Percentiles rank a stretch among this genome's conserved stretches.
Evolutionary conservation across 2,329 filamentous ascomycete genomes (phyloP).

Genomic region (Colletotrichum tabaci): DNA sequence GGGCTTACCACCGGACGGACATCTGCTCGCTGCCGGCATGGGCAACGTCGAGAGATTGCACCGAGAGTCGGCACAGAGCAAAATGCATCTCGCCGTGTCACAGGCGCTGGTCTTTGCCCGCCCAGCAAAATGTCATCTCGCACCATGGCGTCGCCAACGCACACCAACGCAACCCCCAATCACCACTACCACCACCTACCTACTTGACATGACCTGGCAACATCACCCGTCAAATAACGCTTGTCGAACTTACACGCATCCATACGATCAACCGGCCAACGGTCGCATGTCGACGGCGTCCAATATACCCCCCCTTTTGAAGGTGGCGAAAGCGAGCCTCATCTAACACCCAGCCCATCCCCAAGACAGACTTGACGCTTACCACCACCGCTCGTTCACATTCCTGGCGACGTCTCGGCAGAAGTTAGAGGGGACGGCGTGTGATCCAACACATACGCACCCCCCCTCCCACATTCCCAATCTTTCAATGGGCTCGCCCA

Average conservation of each 20-base stretch:
- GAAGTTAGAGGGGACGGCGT: neutral
- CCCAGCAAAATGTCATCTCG: constrained; percentile 12
- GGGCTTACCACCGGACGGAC: neutral
- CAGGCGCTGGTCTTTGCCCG: neutral
- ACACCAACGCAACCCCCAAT: constrained; percentile 10
- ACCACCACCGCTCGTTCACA: neutral
- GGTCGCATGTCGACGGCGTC: neutral
- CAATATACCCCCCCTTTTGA: neutral
- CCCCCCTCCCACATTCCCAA: constrained; percentile 15
- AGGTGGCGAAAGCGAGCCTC: neutral
- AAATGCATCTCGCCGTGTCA: constrained; percentile 9
- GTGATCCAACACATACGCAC: neutral
- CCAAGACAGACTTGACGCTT: constrained; percentile 8
- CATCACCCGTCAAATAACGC: neutral
- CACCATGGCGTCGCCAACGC: constrained; percentile 24
- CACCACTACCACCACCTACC: constrained; percentile 2
- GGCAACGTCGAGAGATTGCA: constrained; percentile 9
- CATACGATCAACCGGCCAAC: neutral
- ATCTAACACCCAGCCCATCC: constrained; percentile 2
- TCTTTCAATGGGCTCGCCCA: constrained; percentile 1
- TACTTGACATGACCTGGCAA: too few relatives aligned
- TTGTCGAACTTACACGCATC: neutral
- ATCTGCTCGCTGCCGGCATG: neutral
- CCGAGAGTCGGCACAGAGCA: neutral
- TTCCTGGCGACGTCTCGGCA: constrained; percentile 22